Conservation (phyloP, 208 protist genomes). For the Leishmania amazonensis region DNA sequence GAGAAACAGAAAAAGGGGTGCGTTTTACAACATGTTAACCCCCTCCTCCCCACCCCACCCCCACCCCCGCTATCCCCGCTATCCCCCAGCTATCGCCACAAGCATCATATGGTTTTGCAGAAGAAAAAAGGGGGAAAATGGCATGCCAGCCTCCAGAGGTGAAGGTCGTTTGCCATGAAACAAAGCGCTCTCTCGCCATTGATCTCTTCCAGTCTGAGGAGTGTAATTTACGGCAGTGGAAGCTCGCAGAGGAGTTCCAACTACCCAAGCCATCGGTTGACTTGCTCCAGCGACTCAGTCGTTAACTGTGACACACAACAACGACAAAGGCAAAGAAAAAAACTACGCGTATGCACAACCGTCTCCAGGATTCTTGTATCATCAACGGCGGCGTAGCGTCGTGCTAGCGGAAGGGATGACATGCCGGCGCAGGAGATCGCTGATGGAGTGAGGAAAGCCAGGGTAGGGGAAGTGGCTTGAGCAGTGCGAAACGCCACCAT, state of each 20-base stretch:
- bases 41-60: neutral
- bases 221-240: no score
- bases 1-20: neutral
- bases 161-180: neutral
- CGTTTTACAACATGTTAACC: neutral
- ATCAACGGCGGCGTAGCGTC: neutral
- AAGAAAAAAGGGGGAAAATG: neutral
- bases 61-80: no score
- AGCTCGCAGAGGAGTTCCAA: neutral
- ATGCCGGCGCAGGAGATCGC: neutral
- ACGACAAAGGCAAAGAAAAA: neutral
- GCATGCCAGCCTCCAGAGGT: neutral
- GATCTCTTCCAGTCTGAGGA: neutral
- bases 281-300: neutral
- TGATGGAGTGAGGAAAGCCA: neutral
- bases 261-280: neutral
- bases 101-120: neutral
- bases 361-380: neutral
- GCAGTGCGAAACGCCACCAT: neutral
- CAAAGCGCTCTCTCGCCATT: neutral
- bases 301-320: neutral
- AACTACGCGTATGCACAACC: neutral
- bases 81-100: neutral
- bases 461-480: neutral
- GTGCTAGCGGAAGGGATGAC: neutral